Evolutionary conservation across 2,329 filamentous ascomycete genomes (phyloP).

Genomic region (Fusarium sulawesiense): DNA sequence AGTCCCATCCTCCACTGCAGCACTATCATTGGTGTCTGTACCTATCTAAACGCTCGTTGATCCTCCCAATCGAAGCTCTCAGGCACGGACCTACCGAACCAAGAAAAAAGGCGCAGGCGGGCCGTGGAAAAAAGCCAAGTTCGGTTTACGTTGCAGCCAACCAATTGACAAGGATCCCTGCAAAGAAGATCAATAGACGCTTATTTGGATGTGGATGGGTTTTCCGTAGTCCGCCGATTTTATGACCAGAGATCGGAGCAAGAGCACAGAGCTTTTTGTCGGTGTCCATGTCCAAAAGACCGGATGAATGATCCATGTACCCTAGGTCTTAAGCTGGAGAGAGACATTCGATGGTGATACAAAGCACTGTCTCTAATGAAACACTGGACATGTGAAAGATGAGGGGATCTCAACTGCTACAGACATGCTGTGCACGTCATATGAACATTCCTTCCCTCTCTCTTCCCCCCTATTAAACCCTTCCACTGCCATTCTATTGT

Average conservation of each 20-base stretch:
- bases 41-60: neutral
- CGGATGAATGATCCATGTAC: neutral
- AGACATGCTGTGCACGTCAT: constrained; percentile 29
- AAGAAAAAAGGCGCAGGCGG: constrained; percentile 7
- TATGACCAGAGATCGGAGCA: neutral
- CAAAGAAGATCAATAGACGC: constrained; percentile 28
- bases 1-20: neutral
- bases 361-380: constrained; percentile 2
- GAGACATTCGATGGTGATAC: constrained; percentile 6
- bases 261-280: neutral
- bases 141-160: constrained; percentile 7
- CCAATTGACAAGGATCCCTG: constrained; percentile 16
- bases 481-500: neutral
- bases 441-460: constrained; percentile 20
- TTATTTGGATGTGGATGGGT: constrained; percentile 1
- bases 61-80: neutral
- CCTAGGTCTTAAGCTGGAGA: too few species aligned
- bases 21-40: neutral
- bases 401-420: constrained; percentile 7
- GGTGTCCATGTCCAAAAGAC: neutral
- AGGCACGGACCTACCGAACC: constrained; percentile 4
- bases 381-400: constrained; percentile 30
- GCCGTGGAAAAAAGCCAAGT: neutral
- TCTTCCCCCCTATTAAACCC: constrained; percentile 16
- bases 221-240: constrained; percentile 36